Conservation (phyloP, 1,284 basidiomycete genomes). For the Mycena sp. region DNA sequence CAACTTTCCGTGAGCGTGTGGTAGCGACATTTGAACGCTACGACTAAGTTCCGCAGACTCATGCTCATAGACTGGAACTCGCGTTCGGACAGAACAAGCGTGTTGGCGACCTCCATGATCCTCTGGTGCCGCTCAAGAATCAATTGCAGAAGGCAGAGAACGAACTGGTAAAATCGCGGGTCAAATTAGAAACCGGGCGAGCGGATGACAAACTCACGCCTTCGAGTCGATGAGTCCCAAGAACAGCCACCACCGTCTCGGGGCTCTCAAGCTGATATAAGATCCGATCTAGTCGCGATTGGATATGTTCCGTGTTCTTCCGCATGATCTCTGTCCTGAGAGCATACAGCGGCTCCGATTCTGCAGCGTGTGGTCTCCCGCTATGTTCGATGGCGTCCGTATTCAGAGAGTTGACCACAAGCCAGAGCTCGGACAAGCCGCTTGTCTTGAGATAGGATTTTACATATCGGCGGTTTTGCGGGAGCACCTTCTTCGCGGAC, state of each 20-base stretch:
- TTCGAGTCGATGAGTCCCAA: conserved; percentile 34
- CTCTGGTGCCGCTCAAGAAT: conserved; percentile 36
- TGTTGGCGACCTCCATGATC: conserved; percentile 35
- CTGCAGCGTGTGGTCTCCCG: conserved; percentile 8
- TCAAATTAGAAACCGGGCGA: background rate
- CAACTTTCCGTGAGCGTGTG: conserved; percentile 37
- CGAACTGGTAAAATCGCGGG: conserved; percentile 23
- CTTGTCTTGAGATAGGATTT: conserved; percentile 32
- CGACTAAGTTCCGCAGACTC: conserved; percentile 34
- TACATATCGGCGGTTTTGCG: conserved; percentile 33
- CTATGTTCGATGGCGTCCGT: conserved; percentile 29
- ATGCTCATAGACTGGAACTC: conserved; percentile 38
- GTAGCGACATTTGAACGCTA: conserved; percentile 38
- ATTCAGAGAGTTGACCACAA: conserved; percentile 32
- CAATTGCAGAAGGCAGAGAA: conserved; percentile 37
- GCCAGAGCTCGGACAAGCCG: conserved; percentile 34
- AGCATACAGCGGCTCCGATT: conserved; percentile 29
- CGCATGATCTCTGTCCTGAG: conserved; percentile 29
- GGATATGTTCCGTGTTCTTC: conserved; percentile 24
- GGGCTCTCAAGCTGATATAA: conserved; percentile 35
- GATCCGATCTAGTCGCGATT: conserved; percentile 26
- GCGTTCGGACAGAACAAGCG: conserved; percentile 28
- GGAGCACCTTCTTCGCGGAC: conserved; percentile 27
- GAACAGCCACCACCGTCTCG: conserved; percentile 29
- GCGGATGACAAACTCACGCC: conserved; percentile 27